Percentiles rank a stretch among this genome's conserved stretches.
Conservation (phyloP, 2,329 filamentous ascomycete species). For the Sclerotiophoma versabilis region DNA sequence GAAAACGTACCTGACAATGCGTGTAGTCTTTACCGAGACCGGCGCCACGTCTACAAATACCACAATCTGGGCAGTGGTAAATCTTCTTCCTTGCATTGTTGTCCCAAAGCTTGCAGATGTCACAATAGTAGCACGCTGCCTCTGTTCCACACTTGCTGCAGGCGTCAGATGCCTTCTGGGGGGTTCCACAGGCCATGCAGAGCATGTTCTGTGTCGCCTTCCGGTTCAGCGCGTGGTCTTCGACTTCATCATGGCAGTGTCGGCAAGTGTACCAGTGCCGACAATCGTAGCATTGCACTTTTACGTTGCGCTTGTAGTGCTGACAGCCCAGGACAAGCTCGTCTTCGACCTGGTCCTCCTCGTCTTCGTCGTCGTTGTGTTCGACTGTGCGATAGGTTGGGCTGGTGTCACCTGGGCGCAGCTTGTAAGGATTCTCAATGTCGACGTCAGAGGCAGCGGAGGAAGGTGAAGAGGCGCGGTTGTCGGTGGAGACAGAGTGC, state of each 20-base stretch:
- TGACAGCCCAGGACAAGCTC: conserved; percentile 72
- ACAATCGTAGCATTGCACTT: conserved; percentile 90
- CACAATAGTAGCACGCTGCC: conserved; percentile 90
- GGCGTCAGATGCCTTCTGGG: conserved; percentile 80
- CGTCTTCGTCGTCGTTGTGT: conserved; percentile 50
- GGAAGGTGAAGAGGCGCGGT: conserved; percentile 43
- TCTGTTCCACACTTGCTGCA: conserved; percentile 79
- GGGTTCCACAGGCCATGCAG: conserved; percentile 91
- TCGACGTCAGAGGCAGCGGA: conserved; percentile 45
- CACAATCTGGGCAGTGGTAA: conserved; percentile 95
- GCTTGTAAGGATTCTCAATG: conserved; percentile 44
- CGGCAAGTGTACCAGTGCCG: conserved; percentile 93
- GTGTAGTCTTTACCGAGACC: conserved; percentile 96
- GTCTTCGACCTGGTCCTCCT: conserved; percentile 59
- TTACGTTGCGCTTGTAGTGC: conserved; percentile 96
- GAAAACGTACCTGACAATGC: conserved; percentile 82
- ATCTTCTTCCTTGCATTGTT: conserved; percentile 89
- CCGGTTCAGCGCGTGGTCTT: conserved; percentile 80
- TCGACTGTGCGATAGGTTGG: conserved; percentile 39
- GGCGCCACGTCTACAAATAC: conserved; percentile 89
- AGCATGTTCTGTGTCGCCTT: conserved; percentile 93
- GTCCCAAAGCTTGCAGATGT: conserved; percentile 96
- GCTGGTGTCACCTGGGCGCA: conserved; percentile 42
- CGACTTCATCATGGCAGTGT: conserved; percentile 86
- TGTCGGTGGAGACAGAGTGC: conserved; percentile 44